Conservation (phyloP, 257 asterid species). For the Datura wrightii region DNA sequence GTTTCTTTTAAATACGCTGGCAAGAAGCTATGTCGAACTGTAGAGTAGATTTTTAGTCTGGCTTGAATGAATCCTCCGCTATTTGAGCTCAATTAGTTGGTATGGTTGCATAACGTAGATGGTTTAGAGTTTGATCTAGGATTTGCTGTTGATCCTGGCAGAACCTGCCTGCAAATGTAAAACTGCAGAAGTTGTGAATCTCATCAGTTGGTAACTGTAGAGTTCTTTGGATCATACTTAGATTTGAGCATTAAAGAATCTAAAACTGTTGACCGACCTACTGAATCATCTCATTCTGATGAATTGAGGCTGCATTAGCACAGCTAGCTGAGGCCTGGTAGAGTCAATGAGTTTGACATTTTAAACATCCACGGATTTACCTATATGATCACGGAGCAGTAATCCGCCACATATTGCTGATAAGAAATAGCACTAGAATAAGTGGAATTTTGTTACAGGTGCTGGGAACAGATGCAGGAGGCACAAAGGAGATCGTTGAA, state of each 20-base stretch:
- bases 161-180: background rate
- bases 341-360: background rate
- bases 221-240: background rate
- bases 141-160: background rate
- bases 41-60: background rate
- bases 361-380: background rate
- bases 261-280: background rate
- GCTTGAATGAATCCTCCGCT: background rate
- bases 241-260: background rate
- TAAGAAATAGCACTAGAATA: background rate
- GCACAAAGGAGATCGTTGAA: constrained; percentile 87
- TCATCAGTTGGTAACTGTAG: background rate
- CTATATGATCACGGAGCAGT: background rate
- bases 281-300: too few species aligned
- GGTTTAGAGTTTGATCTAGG: background rate
- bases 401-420: background rate
- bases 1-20: background rate
- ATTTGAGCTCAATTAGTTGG: background rate
- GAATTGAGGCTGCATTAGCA: background rate
- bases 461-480: constrained; percentile 94
- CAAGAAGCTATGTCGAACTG: background rate
- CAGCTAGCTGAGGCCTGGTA: background rate
- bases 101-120: background rate
- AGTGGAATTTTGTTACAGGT: constrained; percentile 56
- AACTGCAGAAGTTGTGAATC: background rate